Evolutionary conservation across 2,329 filamentous ascomycete genomes (phyloP).

Genomic region (Fusarium subtropicale): DNA sequence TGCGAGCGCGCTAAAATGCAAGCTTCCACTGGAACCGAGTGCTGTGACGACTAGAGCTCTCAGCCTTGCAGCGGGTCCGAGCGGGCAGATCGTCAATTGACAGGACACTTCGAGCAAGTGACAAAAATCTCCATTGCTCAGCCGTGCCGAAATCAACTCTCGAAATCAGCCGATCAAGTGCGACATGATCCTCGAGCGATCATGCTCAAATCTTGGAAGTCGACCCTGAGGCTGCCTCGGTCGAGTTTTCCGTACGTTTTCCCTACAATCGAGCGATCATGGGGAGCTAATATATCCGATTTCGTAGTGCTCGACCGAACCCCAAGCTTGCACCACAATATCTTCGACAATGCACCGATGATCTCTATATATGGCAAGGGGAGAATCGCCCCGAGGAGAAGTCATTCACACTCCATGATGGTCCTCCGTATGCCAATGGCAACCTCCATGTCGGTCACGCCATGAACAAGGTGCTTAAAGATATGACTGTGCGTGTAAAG

Average conservation of each 20-base stretch:
- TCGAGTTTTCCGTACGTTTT: constrained; percentile 75
- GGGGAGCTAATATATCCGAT: constrained; percentile 36
- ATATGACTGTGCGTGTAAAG: constrained; percentile 87
- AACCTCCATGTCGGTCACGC: constrained; percentile 92
- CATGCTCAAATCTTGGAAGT: constrained; percentile 74
- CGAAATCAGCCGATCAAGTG: constrained; percentile 13
- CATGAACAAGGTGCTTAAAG: constrained; percentile 96
- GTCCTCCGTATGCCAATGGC: constrained; percentile 96
- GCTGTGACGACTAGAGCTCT: constrained; percentile 21
- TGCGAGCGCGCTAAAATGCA: constrained; percentile 29
- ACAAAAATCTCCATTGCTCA: constrained; percentile 44
- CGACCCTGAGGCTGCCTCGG: constrained; percentile 79
- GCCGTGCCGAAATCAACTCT: constrained; percentile 24
- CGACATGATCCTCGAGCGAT: constrained; percentile 48
- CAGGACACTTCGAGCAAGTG: constrained; percentile 16
- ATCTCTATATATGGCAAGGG: constrained; percentile 90
- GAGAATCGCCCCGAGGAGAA: constrained; percentile 64
- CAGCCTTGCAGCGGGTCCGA: constrained; percentile 45
- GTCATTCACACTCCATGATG: constrained; percentile 89
- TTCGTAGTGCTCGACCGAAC: constrained; percentile 62
- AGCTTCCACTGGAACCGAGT: constrained; percentile 8
- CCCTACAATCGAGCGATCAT: neutral
- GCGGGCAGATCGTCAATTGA: constrained; percentile 32
- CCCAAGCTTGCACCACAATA: constrained; percentile 66
- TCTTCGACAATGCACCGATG: constrained; percentile 83